Conservation (phyloP, 1,139 yeast species). For the Saccharomyces pastorianus region DNA sequence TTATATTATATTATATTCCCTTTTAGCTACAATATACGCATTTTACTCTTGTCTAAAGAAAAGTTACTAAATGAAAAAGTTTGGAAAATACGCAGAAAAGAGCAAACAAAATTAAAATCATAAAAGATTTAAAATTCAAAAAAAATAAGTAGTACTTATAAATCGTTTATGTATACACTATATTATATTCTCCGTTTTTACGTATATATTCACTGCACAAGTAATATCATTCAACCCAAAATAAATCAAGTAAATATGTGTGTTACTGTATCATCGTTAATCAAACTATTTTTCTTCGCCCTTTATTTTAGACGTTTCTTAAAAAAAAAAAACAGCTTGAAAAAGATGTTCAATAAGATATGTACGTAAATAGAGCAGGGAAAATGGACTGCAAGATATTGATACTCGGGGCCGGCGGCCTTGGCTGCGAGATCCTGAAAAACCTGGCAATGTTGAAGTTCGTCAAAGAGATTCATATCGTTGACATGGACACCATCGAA, state of each 20-base stretch:
- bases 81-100: not conserved
- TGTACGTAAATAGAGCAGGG: not conserved
- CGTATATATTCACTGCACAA: not conserved
- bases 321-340: not conserved
- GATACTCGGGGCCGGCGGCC: conserved; percentile 89
- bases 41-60: not conserved
- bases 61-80: not conserved
- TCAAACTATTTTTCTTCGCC: not conserved
- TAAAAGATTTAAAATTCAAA: not conserved
- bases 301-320: not conserved
- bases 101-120: no score
- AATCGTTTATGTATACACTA: not conserved
- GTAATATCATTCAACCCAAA: not conserved
- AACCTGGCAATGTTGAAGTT: conserved; percentile 66
- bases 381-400: conserved; percentile 31
- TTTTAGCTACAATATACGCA: not conserved
- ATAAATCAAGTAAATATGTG: not conserved
- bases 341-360: not conserved
- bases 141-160: not conserved
- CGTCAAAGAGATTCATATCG: conserved; percentile 64
- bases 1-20: not conserved
- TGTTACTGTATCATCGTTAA: not conserved
- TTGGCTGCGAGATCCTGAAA: conserved; percentile 89
- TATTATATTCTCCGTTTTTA: not conserved
- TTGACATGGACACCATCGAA: conserved; percentile 95